A percentile compares a stretch with the other conserved stretches of the same genome.
phyloP scores from a whole-genome alignment of 2,329 filamentous ascomycete genomes.

The Calonectria pauciramosa region DNA sequence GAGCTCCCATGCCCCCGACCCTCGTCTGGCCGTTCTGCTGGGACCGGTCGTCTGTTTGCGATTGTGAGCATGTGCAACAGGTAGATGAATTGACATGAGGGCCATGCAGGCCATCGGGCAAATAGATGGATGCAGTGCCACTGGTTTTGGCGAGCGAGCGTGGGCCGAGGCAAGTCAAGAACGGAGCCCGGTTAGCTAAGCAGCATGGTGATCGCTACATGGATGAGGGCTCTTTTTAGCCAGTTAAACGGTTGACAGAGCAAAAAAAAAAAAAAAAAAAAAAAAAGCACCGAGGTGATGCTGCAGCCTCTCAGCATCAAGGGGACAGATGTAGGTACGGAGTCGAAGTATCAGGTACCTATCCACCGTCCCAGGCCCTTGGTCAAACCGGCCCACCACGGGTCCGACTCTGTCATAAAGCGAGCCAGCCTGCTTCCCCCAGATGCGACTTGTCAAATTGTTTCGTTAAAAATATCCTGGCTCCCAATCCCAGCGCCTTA shows the following conservation, averaged over 20 bases:
- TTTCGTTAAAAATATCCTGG: slow-evolving; percentile 15
- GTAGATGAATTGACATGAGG: not conserved
- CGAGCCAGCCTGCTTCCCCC: not conserved
- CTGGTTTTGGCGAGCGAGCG: not conserved
- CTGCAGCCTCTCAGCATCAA: not conserved
- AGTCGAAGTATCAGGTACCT: not conserved
- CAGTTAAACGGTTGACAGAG: not conserved
- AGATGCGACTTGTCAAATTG: slow-evolving; percentile 24
- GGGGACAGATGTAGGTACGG: not conserved
- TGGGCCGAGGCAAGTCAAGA: not conserved
- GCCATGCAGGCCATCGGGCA: not conserved
- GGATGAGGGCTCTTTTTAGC: slow-evolving; percentile 1
- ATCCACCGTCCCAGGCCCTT: slow-evolving; percentile 21
- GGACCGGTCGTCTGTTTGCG: slow-evolving; percentile 31
- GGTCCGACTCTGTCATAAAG: slow-evolving; percentile 3
- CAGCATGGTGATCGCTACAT: not conserved
- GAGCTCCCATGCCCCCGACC: slow-evolving; percentile 27
- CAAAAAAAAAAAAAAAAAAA: not conserved
- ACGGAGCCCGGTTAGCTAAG: not conserved
- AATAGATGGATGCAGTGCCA: not conserved
- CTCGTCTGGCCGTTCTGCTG: slow-evolving; percentile 33
- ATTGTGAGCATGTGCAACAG: slow-evolving; percentile 17
- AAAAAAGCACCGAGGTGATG: not conserved
- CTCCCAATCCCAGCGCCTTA: not conserved
- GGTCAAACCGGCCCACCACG: slow-evolving; percentile 21